Conservation (phyloP, 352 stramenopile genomes). For the Pythium oligandrum region DNA sequence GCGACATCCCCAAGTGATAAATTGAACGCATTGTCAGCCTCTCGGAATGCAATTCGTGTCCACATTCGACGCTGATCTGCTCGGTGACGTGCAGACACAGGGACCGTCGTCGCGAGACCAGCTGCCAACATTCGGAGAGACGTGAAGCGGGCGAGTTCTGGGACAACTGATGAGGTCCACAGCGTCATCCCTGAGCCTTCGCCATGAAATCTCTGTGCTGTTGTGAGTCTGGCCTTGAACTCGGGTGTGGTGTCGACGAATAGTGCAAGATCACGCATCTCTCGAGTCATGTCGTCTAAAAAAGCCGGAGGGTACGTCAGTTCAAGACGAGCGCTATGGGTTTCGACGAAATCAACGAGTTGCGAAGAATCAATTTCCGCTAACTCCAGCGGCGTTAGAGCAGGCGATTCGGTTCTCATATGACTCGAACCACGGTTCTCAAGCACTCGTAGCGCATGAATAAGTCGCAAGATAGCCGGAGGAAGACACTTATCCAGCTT, state of each 20-base stretch:
- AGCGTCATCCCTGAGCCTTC: too few species aligned
- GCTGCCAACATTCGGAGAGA: background rate
- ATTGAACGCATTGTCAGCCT: too few species aligned
- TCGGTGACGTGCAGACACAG: background rate
- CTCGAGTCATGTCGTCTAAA: conserved; percentile 17
- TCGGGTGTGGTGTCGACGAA: background rate
- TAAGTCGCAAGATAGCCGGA: conserved; percentile 10
- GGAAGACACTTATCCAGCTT: conserved; percentile 11
- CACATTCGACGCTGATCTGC: conserved; percentile 10
- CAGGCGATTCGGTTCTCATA: background rate
- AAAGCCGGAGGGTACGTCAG: conserved; percentile 15
- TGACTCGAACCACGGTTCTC: too few species aligned
- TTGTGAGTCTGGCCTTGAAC: background rate
- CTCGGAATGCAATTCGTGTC: too few species aligned
- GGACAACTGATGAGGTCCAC: background rate
- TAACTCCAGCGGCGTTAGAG: conserved; percentile 19
- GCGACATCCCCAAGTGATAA: too few species aligned
- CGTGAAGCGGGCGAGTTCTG: background rate
- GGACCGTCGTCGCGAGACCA: background rate
- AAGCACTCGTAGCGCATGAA: too few species aligned
- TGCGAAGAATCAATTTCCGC: conserved; percentile 6
- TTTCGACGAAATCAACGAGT: conserved; percentile 23
- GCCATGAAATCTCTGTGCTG: background rate
- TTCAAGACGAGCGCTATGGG: conserved; percentile 21
- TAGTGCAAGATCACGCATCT: conserved; percentile 20